A percentile compares a stretch with the other conserved stretches of the same genome.
phyloP scores from a whole-genome alignment of 352 stramenopile genomes.

The Phytophthora syringae region DNA sequence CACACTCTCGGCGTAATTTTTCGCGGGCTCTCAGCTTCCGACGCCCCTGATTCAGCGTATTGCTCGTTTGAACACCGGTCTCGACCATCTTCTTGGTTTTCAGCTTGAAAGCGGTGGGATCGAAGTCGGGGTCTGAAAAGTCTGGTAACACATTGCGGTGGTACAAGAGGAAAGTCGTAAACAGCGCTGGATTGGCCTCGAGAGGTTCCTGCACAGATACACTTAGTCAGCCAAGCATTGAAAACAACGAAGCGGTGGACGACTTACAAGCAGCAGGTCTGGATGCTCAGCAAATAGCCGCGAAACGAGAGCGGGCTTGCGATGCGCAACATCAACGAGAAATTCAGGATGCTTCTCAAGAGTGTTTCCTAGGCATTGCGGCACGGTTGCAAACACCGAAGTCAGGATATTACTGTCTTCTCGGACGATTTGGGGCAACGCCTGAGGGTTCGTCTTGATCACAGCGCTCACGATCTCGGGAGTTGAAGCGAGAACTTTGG shows the following conservation, averaged over 20 bases:
- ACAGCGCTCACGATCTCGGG: constrained; percentile 54
- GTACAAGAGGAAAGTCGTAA: constrained; percentile 69
- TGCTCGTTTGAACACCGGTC: constrained; percentile 50
- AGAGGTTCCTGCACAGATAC: constrained; percentile 59
- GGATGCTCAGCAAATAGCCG: constrained; percentile 69
- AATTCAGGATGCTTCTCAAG: constrained; percentile 71
- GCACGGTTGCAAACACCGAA: constrained; percentile 56
- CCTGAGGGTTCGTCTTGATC: constrained; percentile 58
- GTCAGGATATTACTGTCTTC: constrained; percentile 54
- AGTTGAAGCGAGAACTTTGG: constrained; percentile 48
- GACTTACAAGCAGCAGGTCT: constrained; percentile 66
- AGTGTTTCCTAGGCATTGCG: constrained; percentile 62
- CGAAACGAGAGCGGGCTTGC: constrained; percentile 64
- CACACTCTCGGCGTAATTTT: constrained; percentile 47
- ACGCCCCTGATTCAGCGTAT: constrained; percentile 40
- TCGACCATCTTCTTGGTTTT: constrained; percentile 51
- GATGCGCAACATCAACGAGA: constrained; percentile 73
- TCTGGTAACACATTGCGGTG: constrained; percentile 68
- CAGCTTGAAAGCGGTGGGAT: constrained; percentile 60
- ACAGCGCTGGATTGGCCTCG: constrained; percentile 71
- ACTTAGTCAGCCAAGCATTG: background rate
- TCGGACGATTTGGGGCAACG: constrained; percentile 55
- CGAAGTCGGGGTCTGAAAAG: constrained; percentile 58
- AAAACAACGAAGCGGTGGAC: background rate
- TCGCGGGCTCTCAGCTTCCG: constrained; percentile 45